Evolutionary conservation across 208 protist genomes (phyloP), one percentile per base, ranked within the genome.

Genomic region (Crithidia thermophila): DNA sequence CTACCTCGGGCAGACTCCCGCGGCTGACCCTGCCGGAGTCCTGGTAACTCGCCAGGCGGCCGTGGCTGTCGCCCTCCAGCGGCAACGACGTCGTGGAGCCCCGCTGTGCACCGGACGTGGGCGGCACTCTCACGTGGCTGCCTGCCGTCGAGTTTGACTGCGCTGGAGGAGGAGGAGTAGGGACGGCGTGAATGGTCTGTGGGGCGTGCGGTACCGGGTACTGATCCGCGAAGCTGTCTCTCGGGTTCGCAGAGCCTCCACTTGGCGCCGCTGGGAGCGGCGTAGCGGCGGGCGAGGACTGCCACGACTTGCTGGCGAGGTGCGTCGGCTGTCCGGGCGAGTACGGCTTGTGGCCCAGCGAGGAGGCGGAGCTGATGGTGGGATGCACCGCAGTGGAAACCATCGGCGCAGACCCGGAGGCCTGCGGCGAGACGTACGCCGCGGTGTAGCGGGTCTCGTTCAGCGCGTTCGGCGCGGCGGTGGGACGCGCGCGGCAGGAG

Each of bases 351-450:
- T 64, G 51, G 58, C 58, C 45, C 9, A 64, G 14, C 11, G 58
- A 64, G 3, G 58, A 64, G 27, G n/a, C 2, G 0, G 58, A 30
- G 58, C 58, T 64, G 4, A 53, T 31, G 14, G 33, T 1, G 3
- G 18, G 58, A 23, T n/a, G 27, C 7, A 36, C 16, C 0, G 25
- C 9, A 30, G 45, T 31, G 13, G 16, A 33, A 14, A 34, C 1
- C 58, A 43, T 16, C 36, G 53, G 60, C 20, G 49, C 39, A 18
- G 50, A 61, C 27, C 27, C 33, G 14, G 40, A 55, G 0, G 37
- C 25, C 37, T 49, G 60, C 47, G 20, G 45, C 3, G 45, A 57
- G 16, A 56, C 60, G 47, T 66, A 58, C 9, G 61, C 61, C 14
- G 61, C 50, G 18, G 50, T 46, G 37, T 40, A 49, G 14, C 50